Evolutionary conservation across 1,139 yeast species (phyloP).

Genomic region (Nakaseomyces uthaithaninus): DNA sequence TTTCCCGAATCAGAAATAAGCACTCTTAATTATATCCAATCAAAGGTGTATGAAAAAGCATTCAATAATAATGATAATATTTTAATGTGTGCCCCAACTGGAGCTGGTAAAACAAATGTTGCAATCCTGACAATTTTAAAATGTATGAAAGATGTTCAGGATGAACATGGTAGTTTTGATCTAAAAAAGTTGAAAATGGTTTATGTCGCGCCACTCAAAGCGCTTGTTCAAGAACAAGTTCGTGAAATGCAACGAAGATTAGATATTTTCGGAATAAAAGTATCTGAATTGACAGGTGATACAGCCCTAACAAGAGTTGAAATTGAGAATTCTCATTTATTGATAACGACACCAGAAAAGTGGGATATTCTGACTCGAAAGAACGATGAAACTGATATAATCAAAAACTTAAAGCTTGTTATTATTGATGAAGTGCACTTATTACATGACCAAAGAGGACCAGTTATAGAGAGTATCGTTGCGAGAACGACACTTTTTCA

Average conservation of each 20-base stretch:
- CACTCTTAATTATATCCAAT: slow-evolving; percentile 73
- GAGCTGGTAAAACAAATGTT: slow-evolving; percentile 97
- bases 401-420: slow-evolving; percentile 58
- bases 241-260: slow-evolving; percentile 73
- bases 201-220: slow-evolving; percentile 89
- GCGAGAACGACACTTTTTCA: slow-evolving; percentile 52
- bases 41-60: slow-evolving; percentile 71
- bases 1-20: slow-evolving; percentile 64
- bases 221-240: slow-evolving; percentile 91
- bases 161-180: slow-evolving; percentile 42
- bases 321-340: slow-evolving; percentile 67
- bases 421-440: slow-evolving; percentile 91
- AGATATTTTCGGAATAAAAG: slow-evolving; percentile 58
- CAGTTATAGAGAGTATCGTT: slow-evolving; percentile 82
- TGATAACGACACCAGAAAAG: slow-evolving; percentile 92
- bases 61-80: slow-evolving; percentile 64
- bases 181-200: slow-evolving; percentile 64
- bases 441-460: slow-evolving; percentile 91
- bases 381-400: slow-evolving; percentile 52
- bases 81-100: slow-evolving; percentile 92
- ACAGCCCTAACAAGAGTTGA: slow-evolving; percentile 70
- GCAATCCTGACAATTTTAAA: slow-evolving; percentile 74
- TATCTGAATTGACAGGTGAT: slow-evolving; percentile 89
- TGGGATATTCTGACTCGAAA: slow-evolving; percentile 96
- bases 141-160: slow-evolving; percentile 47